These are phyloP conservation scores for Calonectria leucothoes DNA, from an alignment of 2,329 filamentous ascomycete genomes.

Conservation along the genomic window DNA sequence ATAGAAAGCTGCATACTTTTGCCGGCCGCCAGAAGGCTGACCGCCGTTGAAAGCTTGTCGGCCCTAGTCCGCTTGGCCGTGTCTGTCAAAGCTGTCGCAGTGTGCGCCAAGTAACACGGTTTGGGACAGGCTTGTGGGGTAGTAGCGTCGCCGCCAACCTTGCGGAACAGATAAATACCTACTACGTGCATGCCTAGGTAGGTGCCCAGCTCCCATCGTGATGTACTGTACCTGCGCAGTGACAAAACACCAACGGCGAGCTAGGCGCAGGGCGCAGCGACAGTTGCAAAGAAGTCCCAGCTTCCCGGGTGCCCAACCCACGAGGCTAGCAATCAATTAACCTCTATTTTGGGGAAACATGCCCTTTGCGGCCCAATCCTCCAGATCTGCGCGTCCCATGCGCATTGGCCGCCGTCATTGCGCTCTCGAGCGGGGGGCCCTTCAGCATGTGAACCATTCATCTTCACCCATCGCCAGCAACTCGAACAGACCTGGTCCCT, in stretches of 20 bases:
- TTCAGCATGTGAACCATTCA: background rate
- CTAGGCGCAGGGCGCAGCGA: background rate
- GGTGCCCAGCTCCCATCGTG: background rate
- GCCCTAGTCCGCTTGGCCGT: background rate
- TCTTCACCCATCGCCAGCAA: background rate
- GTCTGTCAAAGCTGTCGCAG: background rate
- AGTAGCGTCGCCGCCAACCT: too few relatives aligned
- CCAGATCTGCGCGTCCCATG: background rate
- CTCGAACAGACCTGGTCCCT: background rate
- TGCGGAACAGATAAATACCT: background rate
- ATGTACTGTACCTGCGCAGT: background rate
- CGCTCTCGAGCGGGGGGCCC: background rate
- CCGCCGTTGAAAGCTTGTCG: background rate
- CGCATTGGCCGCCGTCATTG: conserved; percentile 1
- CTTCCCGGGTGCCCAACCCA: background rate
- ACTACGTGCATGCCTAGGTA: too few relatives aligned
- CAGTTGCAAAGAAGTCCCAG: background rate
- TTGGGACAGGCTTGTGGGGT: background rate
- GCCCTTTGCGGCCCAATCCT: background rate
- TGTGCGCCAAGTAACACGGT: background rate
- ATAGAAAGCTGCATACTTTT: background rate
- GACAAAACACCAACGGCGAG: background rate
- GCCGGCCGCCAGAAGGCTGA: background rate
- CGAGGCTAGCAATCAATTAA: background rate
- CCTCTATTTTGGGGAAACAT: background rate